These are phyloP conservation scores for Sclerospora graminicola DNA, from an alignment of 352 stramenopile species.

Conservation along the genomic window DNA sequence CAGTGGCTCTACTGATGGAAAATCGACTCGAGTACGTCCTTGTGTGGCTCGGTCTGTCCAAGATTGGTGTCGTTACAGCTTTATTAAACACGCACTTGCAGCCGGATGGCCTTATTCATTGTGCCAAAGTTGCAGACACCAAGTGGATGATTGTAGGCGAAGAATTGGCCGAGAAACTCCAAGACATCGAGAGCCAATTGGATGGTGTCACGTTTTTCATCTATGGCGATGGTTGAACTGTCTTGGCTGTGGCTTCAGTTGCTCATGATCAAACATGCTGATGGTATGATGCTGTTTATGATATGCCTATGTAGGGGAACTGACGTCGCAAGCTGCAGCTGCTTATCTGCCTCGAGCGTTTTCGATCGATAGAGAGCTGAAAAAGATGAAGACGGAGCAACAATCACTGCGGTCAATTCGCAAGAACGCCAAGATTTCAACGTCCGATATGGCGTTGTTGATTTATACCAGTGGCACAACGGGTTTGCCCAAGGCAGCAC, in stretches of 20 bases:
- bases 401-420: slow-evolving; percentile 20
- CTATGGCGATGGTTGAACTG: slow-evolving; percentile 34
- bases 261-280: not conserved
- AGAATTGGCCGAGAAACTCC: slow-evolving; percentile 44
- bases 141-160: slow-evolving; percentile 56
- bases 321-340: slow-evolving; percentile 5
- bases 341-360: slow-evolving; percentile 24
- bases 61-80: slow-evolving; percentile 75
- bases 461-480: slow-evolving; percentile 86
- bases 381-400: slow-evolving; percentile 15
- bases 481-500: slow-evolving; percentile 63
- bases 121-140: slow-evolving; percentile 51
- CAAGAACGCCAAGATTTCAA: slow-evolving; percentile 23
- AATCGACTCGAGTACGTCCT: slow-evolving; percentile 80
- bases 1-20: slow-evolving; percentile 75
- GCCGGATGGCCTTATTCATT: slow-evolving; percentile 62
- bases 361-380: slow-evolving; percentile 36
- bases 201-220: slow-evolving; percentile 34
- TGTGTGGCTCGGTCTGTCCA: slow-evolving; percentile 75
- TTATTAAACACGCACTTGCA: slow-evolving; percentile 79
- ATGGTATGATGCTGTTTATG: not conserved
- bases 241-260: not conserved
- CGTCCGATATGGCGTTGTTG: slow-evolving; percentile 54
- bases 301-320: slow-evolving; percentile 6
- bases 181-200: slow-evolving; percentile 23